Percentiles rank a stretch among this genome's conserved stretches.
phyloP scores from a whole-genome alignment of 139 green algal species.

The Trebouxia sp. region DNA sequence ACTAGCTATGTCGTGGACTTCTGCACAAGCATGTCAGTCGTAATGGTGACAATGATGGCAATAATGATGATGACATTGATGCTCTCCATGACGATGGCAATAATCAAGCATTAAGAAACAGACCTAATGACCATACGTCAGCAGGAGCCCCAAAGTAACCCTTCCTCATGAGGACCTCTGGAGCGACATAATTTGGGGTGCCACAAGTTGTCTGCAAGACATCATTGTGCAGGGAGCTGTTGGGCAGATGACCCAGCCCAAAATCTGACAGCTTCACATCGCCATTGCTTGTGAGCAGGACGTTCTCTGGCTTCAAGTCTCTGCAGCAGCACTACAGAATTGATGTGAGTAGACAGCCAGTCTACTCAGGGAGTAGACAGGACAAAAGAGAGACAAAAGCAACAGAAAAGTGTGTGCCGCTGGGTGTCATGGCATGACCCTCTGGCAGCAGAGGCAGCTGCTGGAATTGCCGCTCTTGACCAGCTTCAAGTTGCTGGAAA shows the following conservation, averaged over 20 bases:
- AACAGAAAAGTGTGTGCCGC: no score
- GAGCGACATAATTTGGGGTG: conserved; percentile 80
- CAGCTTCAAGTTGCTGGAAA: no score
- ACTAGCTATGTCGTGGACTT: no score
- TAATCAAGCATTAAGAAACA: background rate
- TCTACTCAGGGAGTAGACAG: no score
- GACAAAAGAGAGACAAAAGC: no score
- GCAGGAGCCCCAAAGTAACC: conserved; percentile 56
- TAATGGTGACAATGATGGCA: no score
- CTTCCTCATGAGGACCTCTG: conserved; percentile 62
- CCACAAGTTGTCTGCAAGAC: conserved; percentile 71
- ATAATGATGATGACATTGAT: no score
- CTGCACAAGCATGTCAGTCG: no score
- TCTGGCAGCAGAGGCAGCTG: no score
- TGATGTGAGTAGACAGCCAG: no score
- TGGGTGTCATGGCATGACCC: no score
- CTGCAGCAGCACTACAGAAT: conserved; percentile 20
- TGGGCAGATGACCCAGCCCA: conserved; percentile 51
- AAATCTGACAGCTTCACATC: conserved; percentile 66
- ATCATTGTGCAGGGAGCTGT: background rate
- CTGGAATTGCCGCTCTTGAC: no score
- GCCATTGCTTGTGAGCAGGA: conserved; percentile 52
- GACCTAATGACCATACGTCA: conserved; percentile 69
- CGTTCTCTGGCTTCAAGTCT: conserved; percentile 77
- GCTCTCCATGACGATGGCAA: background rate